phyloP scores from a whole-genome alignment of 345 rosid genomes.

The Lepidium didymum region DNA sequence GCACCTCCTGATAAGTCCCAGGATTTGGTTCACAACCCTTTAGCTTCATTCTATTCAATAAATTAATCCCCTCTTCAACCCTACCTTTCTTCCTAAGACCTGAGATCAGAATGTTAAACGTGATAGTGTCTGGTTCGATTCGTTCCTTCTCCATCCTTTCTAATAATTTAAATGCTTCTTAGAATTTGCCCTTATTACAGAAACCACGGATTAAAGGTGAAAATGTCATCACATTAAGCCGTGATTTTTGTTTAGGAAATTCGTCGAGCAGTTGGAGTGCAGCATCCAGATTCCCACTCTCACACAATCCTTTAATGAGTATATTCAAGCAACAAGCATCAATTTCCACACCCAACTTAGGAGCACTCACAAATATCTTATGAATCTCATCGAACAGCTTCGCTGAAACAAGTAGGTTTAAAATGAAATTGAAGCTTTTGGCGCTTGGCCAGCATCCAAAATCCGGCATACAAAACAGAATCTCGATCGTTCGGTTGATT shows the following conservation, averaged over 20 bases:
- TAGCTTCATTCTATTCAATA: conserved; percentile 52
- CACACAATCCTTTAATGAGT: conserved; percentile 66
- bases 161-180: conserved; percentile 54
- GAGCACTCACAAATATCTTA: conserved; percentile 52
- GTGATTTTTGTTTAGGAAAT: conserved; percentile 73
- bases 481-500: conserved; percentile 54
- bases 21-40: conserved; percentile 68
- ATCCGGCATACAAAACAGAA: conserved; percentile 58
- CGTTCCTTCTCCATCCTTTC: conserved; percentile 69
- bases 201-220: conserved; percentile 66
- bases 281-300: conserved; percentile 53
- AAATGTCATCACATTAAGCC: conserved; percentile 68
- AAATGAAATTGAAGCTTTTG: conserved; percentile 61
- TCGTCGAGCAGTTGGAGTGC: conserved; percentile 84
- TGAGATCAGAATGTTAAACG: conserved; percentile 77
- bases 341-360: conserved; percentile 61
- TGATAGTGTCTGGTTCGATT: conserved; percentile 58
- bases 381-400: conserved; percentile 55
- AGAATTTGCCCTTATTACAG: conserved; percentile 50
- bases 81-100: conserved; percentile 75
- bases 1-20: conserved; percentile 70
- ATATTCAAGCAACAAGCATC: conserved; percentile 85
- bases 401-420: conserved; percentile 66
- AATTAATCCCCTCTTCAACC: conserved; percentile 54
- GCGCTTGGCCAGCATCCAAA: conserved; percentile 65